phyloP scores from a whole-genome alignment of 805 yeast species.

The Candida silvatica region DNA sequence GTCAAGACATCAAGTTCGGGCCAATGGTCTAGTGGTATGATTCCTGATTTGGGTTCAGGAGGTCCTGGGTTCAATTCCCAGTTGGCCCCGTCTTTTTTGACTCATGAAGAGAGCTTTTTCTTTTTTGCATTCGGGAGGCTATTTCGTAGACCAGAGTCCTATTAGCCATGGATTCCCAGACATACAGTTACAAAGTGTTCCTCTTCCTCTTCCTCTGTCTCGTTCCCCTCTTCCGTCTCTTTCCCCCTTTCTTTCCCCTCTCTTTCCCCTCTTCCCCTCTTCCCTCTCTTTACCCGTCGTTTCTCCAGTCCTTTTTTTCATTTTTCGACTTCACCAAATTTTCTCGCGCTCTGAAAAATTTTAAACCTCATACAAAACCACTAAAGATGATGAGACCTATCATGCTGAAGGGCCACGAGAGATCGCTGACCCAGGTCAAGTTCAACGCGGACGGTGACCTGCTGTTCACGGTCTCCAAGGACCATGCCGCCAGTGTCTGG shows the following conservation, averaged over 20 bases:
- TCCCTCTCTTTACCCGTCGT: no score
- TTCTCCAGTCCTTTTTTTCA: no score
- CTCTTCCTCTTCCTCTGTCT: no score
- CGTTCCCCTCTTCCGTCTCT: not conserved
- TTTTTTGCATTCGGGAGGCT: no score
- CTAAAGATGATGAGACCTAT: slow-evolving; percentile 50
- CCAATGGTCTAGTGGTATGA: slow-evolving; percentile 46
- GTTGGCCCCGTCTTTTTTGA: slow-evolving; percentile 22
- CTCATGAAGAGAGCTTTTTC: no score
- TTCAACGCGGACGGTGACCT: slow-evolving; percentile 94
- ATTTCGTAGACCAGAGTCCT: no score
- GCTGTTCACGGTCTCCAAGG: slow-evolving; percentile 87
- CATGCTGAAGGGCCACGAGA: slow-evolving; percentile 88
- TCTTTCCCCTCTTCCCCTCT: not conserved
- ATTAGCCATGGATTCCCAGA: no score
- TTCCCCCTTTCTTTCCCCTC: not conserved
- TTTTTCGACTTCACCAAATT: no score
- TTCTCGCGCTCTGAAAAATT: not conserved
- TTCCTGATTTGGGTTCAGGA: slow-evolving; percentile 49
- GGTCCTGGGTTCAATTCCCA: slow-evolving; percentile 51
- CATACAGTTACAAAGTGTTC: no score
- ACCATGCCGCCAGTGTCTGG: slow-evolving; percentile 86
- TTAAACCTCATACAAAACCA: not conserved
- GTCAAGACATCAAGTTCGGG: no score
- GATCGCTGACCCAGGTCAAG: slow-evolving; percentile 94